Evolutionary conservation across 257 asterid species (phyloP).

Genomic region (Przewalskia tangutica): DNA sequence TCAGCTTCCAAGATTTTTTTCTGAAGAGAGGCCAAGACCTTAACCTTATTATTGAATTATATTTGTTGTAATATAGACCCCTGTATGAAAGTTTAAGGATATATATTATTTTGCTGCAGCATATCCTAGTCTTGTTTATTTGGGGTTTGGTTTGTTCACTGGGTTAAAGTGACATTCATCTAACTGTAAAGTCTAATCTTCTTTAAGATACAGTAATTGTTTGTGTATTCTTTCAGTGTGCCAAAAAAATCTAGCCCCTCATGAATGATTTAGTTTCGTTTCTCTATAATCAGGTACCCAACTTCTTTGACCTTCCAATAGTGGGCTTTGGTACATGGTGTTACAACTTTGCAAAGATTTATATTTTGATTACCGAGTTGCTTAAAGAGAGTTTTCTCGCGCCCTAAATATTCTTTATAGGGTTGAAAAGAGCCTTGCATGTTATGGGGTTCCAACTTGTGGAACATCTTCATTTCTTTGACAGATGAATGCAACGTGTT

Average conservation of each 20-base stretch:
- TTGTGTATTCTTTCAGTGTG: not conserved
- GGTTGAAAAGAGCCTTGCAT: not conserved
- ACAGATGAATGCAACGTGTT: not conserved
- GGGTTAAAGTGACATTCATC: not conserved
- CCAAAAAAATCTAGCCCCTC: not conserved
- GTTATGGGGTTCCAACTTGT: not conserved
- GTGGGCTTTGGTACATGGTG: not conserved
- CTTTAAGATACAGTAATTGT: not conserved
- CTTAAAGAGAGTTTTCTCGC: not conserved
- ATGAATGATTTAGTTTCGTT: not conserved
- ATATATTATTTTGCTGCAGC: not conserved
- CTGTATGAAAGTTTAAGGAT: not conserved
- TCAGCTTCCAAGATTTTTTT: slow-evolving; percentile 93
- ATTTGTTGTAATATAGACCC: not conserved
- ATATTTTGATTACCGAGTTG: not conserved
- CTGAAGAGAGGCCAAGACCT: slow-evolving; percentile 60
- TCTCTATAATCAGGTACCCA: not conserved
- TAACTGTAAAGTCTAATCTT: not conserved
- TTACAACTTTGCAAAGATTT: not conserved
- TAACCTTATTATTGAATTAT: slow-evolving; percentile 17
- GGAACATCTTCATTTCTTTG: not conserved
- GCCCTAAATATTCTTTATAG: not conserved
- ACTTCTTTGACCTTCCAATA: not conserved
- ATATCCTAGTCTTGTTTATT: not conserved
- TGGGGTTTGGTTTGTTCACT: not conserved